Conservation (phyloP, 2,329 filamentous ascomycete genomes). For the Chrysoporthe cubensis region DNA sequence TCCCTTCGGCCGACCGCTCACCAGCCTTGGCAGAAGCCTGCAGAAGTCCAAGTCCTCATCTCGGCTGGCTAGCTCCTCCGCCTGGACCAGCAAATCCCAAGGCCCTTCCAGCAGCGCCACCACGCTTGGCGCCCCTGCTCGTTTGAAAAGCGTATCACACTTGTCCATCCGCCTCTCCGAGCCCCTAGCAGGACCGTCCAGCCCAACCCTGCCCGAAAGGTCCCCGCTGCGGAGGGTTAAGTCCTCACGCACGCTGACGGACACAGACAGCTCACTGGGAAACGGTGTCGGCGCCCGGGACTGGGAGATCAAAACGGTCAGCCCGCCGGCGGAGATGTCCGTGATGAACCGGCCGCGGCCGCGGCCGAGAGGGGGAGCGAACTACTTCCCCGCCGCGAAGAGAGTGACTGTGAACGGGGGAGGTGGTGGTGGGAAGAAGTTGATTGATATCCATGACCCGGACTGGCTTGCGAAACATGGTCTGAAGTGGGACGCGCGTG, state of each 20-base stretch:
- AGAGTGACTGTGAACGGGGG: background rate
- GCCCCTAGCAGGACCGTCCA: background rate
- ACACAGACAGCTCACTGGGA: background rate
- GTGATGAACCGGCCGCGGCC: slow-evolving; percentile 9
- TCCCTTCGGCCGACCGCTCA: background rate
- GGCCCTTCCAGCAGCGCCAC: background rate
- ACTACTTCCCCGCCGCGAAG: slow-evolving; percentile 16
- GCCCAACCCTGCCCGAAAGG: background rate
- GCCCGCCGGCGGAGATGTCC: background rate
- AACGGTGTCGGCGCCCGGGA: too few species aligned
- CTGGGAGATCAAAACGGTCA: background rate
- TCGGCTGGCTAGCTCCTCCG: background rate
- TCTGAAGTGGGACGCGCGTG: slow-evolving; percentile 21
- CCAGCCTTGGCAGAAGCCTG: background rate
- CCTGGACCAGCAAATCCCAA: background rate
- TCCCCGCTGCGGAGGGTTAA: background rate
- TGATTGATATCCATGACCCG: slow-evolving; percentile 22
- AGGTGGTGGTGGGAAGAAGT: background rate
- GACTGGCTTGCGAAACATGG: slow-evolving; percentile 24
- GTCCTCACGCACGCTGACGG: background rate
- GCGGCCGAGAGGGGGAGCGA: slow-evolving; percentile 11
- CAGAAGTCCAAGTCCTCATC: background rate
- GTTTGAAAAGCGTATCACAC: background rate
- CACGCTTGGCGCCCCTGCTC: background rate
- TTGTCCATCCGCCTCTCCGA: background rate